phyloP scores from a whole-genome alignment of 2,329 filamentous ascomycete species.

The Metarhizium anisopliae region DNA sequence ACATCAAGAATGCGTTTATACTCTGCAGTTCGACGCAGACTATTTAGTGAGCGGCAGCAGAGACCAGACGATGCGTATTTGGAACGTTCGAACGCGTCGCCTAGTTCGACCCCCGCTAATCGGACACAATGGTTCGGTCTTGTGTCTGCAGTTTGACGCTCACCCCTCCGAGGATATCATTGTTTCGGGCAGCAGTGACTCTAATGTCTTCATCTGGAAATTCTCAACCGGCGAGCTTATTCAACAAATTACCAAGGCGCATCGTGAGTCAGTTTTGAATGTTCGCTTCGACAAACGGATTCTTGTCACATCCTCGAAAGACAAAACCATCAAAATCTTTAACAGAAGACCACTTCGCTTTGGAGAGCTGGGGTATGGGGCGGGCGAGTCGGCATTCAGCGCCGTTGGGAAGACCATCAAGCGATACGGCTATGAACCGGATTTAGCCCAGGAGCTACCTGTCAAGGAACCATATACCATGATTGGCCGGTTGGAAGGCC shows the following conservation, averaged over 20 bases:
- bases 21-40: constrained; percentile 77
- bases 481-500: constrained; percentile 73
- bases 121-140: constrained; percentile 76
- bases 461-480: constrained; percentile 60
- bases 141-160: constrained; percentile 93
- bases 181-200: constrained; percentile 92
- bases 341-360: constrained; percentile 63
- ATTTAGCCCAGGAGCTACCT: constrained; percentile 36
- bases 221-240: constrained; percentile 85
- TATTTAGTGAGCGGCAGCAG: constrained; percentile 90
- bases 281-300: constrained; percentile 86
- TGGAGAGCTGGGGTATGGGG: constrained; percentile 48
- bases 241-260: constrained; percentile 66
- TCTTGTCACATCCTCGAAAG: constrained; percentile 93
- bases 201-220: constrained; percentile 80
- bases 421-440: constrained; percentile 45
- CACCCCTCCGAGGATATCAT: constrained; percentile 81
- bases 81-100: constrained; percentile 76
- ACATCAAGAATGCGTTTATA: constrained; percentile 90
- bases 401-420: constrained; percentile 43
- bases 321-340: constrained; percentile 95
- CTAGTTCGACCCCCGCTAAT: constrained; percentile 63
- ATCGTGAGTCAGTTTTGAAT: constrained; percentile 86
- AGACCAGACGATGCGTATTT: constrained; percentile 79
- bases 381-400: constrained; percentile 30